Percentiles rank a stretch among this genome's conserved stretches.
These are phyloP conservation scores for Botrytis elliptica DNA, from an alignment of 2,329 filamentous ascomycete genomes.

Conservation along the genomic window DNA sequence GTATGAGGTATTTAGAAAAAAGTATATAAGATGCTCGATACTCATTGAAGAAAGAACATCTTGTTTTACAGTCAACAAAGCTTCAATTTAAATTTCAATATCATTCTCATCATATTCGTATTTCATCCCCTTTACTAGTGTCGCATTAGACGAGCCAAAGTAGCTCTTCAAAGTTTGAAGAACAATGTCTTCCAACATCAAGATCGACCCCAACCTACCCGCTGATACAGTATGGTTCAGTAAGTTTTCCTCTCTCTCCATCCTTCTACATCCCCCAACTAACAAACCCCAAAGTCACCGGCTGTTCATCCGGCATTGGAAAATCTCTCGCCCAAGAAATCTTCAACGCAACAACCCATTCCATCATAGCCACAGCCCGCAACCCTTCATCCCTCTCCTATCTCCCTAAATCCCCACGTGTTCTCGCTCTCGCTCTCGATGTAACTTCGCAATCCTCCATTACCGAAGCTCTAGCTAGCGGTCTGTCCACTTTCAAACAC, in stretches of 20 bases:
- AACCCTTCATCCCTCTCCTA: conserved; percentile 42
- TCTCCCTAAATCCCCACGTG: conserved; percentile 40
- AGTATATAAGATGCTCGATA: background rate
- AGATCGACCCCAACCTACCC: background rate
- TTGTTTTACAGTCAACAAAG: background rate
- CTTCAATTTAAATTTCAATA: too few relatives aligned
- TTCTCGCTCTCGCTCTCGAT: conserved; percentile 48
- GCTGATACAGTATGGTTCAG: conserved; percentile 17
- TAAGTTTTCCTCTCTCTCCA: background rate
- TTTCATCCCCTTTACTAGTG: background rate
- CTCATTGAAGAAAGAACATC: background rate
- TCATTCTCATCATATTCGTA: background rate
- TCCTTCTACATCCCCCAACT: background rate
- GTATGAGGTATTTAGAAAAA: background rate
- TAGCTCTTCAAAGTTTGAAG: background rate
- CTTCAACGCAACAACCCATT: conserved; percentile 39
- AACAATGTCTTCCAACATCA: background rate
- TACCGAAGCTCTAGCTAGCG: conserved; percentile 38
- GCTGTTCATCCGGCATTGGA: conserved; percentile 48
- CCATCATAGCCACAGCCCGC: conserved; percentile 50
- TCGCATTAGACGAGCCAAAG: background rate
- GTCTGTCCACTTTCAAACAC: conserved; percentile 48
- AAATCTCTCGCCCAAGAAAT: conserved; percentile 42
- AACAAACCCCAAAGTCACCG: conserved; percentile 41
- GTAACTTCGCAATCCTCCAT: conserved; percentile 47